Conservation (phyloP, 192 early-diverging fungal genomes). For the Mortierella alpina region DNA sequence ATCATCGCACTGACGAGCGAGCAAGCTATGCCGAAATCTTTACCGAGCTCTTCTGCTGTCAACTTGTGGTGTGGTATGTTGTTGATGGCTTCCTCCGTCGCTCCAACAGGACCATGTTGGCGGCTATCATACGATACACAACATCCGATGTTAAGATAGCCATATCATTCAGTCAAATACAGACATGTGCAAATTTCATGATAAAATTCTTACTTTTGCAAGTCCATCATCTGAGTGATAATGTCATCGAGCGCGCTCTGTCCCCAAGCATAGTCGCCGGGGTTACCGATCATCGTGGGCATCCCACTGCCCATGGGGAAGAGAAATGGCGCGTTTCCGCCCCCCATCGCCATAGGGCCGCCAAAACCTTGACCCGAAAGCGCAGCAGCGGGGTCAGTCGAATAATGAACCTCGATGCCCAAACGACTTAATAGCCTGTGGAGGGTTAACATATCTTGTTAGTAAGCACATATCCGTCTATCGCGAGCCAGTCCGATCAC, state of each 20-base stretch:
- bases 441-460: background rate
- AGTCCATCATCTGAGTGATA: slow-evolving; percentile 87
- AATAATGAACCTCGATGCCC: slow-evolving; percentile 30
- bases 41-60: slow-evolving; percentile 26
- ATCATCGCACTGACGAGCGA: background rate
- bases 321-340: background rate
- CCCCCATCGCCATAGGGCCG: slow-evolving; percentile 1
- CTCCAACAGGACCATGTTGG: slow-evolving; percentile 31
- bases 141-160: background rate
- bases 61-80: slow-evolving; percentile 29
- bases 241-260: slow-evolving; percentile 88
- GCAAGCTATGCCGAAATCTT: background rate
- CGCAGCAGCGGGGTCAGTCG: slow-evolving; percentile 31
- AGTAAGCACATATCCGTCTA: background rate
- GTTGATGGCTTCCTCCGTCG: slow-evolving; percentile 22
- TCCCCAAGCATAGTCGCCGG: slow-evolving; percentile 90
- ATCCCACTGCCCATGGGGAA: slow-evolving; percentile 4
- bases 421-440: slow-evolving; percentile 27
- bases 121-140: background rate
- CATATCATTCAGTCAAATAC: background rate
- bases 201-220: slow-evolving; percentile 59
- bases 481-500: background rate
- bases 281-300: slow-evolving; percentile 55
- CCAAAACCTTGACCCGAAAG: slow-evolving; percentile 19
- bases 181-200: background rate